Percentiles rank a stretch among this genome's conserved stretches.
These are phyloP conservation scores for Pisolithus sp. DNA, from an alignment of 768 basidiomycete genomes.

Conservation along the genomic window DNA sequence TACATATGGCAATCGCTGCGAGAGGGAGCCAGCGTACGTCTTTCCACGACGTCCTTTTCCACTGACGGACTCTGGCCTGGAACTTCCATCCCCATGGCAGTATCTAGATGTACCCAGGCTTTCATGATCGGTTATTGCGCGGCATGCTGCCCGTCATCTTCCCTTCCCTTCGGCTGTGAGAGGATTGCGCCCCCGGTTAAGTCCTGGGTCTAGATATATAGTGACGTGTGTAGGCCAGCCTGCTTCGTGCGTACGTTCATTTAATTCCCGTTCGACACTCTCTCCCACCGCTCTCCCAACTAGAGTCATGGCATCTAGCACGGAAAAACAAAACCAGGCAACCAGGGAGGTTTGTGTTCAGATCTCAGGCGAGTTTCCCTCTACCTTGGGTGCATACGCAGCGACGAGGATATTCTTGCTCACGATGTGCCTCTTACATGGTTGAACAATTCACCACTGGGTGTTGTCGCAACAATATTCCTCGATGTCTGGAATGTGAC, in stretches of 20 bases:
- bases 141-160: background rate
- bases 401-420: background rate
- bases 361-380: constrained; percentile 18
- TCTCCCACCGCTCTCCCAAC: background rate
- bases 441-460: no score
- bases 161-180: background rate
- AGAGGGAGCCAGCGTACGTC: background rate
- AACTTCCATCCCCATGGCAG: background rate
- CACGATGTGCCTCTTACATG: background rate
- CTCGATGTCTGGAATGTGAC: background rate
- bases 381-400: background rate
- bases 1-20: background rate
- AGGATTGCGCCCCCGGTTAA: background rate
- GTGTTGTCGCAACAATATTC: background rate
- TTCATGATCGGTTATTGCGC: background rate
- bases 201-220: background rate
- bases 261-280: background rate
- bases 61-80: background rate
- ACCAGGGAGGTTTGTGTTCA: constrained; percentile 19
- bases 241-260: background rate
- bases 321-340: constrained; percentile 1
- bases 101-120: background rate
- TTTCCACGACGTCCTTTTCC: background rate
- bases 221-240: background rate
- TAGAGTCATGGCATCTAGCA: background rate